These are phyloP conservation scores for Leccinum obscurum DNA, from an alignment of 768 basidiomycete species.

Conservation along the genomic window DNA sequence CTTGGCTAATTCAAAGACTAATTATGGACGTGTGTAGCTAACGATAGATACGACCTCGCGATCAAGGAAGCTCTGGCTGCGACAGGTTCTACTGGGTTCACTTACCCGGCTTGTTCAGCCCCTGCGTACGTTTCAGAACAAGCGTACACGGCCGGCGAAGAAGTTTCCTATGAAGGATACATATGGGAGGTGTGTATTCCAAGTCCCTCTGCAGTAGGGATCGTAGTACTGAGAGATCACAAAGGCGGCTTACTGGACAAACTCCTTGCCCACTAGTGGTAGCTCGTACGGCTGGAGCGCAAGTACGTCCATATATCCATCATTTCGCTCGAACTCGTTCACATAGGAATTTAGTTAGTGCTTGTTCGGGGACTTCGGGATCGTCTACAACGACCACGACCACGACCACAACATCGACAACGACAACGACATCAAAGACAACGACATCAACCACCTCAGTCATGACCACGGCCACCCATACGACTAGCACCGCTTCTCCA, in stretches of 20 bases:
- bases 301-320: constrained; percentile 40
- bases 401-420: background rate
- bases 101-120: constrained; percentile 60
- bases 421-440: constrained; percentile 12
- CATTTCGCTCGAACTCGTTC: background rate
- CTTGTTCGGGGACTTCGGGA: constrained; percentile 15
- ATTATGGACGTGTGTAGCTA: constrained; percentile 37
- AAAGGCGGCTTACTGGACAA: constrained; percentile 64
- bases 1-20: constrained; percentile 3
- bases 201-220: background rate
- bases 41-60: constrained; percentile 56
- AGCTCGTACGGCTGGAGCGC: constrained; percentile 64
- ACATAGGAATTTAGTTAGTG: constrained; percentile 19
- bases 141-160: constrained; percentile 49
- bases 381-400: constrained; percentile 1
- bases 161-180: constrained; percentile 59
- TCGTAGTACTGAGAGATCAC: background rate
- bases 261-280: constrained; percentile 46
- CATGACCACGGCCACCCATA: constrained; percentile 6
- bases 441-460: constrained; percentile 20
- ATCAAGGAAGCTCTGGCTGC: constrained; percentile 60
- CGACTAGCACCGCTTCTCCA: constrained; percentile 16
- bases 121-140: constrained; percentile 50
- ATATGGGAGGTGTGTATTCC: constrained; percentile 55
- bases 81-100: constrained; percentile 69